Conservation (phyloP, 495 filamentous ascomycete species). For the Lasiosphaeria ovina region DNA sequence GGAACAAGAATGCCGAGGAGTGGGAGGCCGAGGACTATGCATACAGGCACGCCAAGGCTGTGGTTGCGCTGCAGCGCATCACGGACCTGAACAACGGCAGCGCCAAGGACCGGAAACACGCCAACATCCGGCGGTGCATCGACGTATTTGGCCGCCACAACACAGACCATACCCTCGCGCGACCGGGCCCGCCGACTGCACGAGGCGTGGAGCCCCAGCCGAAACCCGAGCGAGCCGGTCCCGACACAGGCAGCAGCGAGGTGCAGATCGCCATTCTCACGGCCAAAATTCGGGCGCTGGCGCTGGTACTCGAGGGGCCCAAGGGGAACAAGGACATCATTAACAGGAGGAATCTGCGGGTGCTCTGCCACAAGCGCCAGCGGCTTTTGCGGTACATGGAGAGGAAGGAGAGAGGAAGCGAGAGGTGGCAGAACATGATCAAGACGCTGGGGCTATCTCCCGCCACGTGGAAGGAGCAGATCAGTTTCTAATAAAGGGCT, state of each 20-base stretch:
- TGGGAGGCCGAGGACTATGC: constrained; percentile 34
- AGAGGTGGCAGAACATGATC: constrained; percentile 81
- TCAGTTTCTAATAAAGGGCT: constrained; percentile 59
- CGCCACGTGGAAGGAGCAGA: constrained; percentile 82
- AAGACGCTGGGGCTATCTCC: constrained; percentile 80
- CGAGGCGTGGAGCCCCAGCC: constrained; percentile 38
- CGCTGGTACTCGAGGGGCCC: constrained; percentile 55
- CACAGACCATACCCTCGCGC: constrained; percentile 65
- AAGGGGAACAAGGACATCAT: constrained; percentile 72
- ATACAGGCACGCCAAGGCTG: constrained; percentile 49
- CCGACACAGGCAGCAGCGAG: constrained; percentile 89
- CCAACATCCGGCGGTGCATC: constrained; percentile 80
- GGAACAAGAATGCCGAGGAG: constrained; percentile 37
- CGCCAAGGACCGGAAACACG: constrained; percentile 69
- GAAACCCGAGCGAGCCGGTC: constrained; percentile 71
- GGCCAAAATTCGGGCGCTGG: constrained; percentile 82
- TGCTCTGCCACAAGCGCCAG: constrained; percentile 86
- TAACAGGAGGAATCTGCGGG: constrained; percentile 84
- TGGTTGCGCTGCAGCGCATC: constrained; percentile 72
- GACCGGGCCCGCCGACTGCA: constrained; percentile 48
- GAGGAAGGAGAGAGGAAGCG: constrained; percentile 84
- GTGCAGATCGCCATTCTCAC: constrained; percentile 98
- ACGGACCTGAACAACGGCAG: constrained; percentile 69
- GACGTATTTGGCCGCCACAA: constrained; percentile 85
- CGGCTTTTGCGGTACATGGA: constrained; percentile 82